phyloP scores from a whole-genome alignment of 306 rosid genomes.

The Fragaria iinumae region DNA sequence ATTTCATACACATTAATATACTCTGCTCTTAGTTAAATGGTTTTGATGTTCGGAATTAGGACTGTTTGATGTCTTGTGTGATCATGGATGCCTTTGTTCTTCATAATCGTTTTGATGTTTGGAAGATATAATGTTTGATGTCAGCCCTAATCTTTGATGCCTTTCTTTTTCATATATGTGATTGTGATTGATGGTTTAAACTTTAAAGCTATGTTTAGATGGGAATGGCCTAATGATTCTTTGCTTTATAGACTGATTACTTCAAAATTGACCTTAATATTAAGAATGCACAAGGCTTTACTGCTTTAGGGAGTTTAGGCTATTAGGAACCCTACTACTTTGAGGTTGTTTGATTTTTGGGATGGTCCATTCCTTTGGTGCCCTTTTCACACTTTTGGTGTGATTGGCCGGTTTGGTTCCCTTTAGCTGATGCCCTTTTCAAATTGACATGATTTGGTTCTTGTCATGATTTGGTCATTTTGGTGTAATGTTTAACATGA shows the following conservation, averaged over 20 bases:
- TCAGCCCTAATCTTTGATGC: neutral
- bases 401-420: neutral
- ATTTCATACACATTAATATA: conserved; percentile 11
- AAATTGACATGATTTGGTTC: neutral
- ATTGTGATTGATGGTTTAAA: too few species aligned
- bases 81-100: neutral
- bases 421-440: neutral
- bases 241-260: too few species aligned
- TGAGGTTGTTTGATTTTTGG: neutral
- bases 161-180: too few species aligned
- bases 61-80: neutral
- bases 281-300: neutral
- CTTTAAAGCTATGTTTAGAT: neutral
- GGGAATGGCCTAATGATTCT: too few species aligned
- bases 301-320: too few species aligned
- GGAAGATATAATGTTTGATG: neutral
- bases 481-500: too few species aligned
- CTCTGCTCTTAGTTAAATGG: conserved; percentile 11
- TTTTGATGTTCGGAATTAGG: neutral
- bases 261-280: neutral
- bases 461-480: neutral
- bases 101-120: neutral
- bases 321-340: neutral
- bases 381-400: neutral
- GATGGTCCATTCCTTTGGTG: neutral